phyloP scores from a whole-genome alignment of 495 filamentous ascomycete genomes.

The Penicillium subrubescens region DNA sequence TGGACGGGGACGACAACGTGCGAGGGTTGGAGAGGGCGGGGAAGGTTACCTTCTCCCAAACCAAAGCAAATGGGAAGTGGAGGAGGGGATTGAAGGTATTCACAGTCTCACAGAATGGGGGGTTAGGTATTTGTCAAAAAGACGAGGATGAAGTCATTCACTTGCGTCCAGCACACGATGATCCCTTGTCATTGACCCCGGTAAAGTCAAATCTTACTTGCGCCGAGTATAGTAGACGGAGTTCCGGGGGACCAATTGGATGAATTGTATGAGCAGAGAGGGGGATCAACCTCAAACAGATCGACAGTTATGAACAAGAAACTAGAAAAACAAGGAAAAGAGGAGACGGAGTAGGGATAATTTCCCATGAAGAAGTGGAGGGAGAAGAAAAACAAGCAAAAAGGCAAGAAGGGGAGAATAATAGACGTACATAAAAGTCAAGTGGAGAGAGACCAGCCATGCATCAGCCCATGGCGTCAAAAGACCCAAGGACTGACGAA shows the following conservation, averaged over 20 bases:
- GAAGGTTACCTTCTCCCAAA: background rate
- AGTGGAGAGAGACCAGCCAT: constrained; percentile 1
- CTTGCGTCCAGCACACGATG: background rate
- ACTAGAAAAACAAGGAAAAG: constrained; percentile 5
- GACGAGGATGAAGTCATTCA: background rate
- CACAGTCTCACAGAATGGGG: constrained; percentile 8
- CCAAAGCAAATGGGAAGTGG: constrained; percentile 5
- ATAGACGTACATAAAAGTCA: constrained; percentile 2
- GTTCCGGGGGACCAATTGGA: background rate
- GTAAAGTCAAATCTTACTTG: background rate
- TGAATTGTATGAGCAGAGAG: background rate
- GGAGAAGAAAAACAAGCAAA: background rate
- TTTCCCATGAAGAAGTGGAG: background rate
- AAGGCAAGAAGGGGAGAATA: background rate
- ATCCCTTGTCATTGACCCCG: background rate
- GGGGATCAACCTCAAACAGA: background rate
- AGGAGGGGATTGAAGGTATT: constrained; percentile 4
- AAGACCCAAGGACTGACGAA: constrained; percentile 5
- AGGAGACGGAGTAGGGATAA: background rate
- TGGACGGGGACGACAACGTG: constrained; percentile 21
- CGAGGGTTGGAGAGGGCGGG: constrained; percentile 1
- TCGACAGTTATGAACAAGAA: constrained; percentile 18
- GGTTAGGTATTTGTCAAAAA: background rate
- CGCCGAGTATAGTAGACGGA: background rate
- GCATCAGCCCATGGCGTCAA: constrained; percentile 8